These are phyloP conservation scores for Canavalia ensiformis DNA, from an alignment of 306 rosid genomes.

Conservation along the genomic window DNA sequence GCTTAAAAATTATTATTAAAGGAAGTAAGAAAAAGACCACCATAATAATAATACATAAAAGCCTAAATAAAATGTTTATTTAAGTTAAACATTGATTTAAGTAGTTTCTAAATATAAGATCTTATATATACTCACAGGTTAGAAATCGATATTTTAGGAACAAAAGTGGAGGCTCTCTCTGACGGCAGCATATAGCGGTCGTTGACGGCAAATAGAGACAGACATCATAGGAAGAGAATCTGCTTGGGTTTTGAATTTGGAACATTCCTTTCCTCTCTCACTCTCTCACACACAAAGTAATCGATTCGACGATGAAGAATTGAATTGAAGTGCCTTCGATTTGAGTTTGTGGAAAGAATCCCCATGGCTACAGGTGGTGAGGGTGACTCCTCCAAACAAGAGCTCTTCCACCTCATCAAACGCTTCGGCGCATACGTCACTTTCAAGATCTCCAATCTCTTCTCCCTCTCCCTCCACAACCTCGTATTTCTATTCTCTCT, in stretches of 20 bases:
- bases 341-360: not conserved
- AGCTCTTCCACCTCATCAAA: conserved; percentile 77
- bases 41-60: too few species aligned
- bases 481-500: conserved; percentile 56
- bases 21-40: too few species aligned
- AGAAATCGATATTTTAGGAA: not conserved
- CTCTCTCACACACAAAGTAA: too few species aligned
- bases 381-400: conserved; percentile 68
- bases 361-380: conserved; percentile 46
- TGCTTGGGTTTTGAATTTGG: not conserved
- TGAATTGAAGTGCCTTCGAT: not conserved
- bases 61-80: too few species aligned
- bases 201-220: conserved; percentile 45
- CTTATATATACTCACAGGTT: too few species aligned
- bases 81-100: too few species aligned
- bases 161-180: conserved; percentile 30
- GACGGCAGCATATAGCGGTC: conserved; percentile 48
- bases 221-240: not conserved
- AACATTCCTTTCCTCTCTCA: not conserved
- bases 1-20: too few species aligned
- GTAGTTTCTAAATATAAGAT: too few species aligned
- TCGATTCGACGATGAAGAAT: not conserved
- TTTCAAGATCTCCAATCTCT: conserved; percentile 73
- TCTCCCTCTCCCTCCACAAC: conserved; percentile 65
- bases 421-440: conserved; percentile 77